Conservation (phyloP, 805 yeast species). For the Candida anglica region DNA sequence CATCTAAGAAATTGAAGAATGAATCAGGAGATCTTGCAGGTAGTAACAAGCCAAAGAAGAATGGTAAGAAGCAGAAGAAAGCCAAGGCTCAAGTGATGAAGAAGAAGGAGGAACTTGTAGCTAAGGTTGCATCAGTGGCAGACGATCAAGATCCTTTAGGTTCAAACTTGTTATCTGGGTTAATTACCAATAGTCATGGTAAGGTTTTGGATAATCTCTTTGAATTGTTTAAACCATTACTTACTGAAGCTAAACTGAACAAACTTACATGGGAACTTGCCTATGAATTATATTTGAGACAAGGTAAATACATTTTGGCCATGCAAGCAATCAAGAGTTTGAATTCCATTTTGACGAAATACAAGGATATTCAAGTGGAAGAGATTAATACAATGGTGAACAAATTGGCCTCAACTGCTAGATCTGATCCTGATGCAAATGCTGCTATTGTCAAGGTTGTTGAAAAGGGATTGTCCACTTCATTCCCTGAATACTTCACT, state of each 20-base stretch:
- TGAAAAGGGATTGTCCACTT: conserved; percentile 29
- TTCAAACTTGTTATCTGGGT: conserved; percentile 29
- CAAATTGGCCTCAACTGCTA: conserved; percentile 25
- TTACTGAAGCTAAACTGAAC: conserved; percentile 38
- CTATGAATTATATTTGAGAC: conserved; percentile 32
- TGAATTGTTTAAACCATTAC: conserved; percentile 36
- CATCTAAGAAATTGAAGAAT: conserved; percentile 5
- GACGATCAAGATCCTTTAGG: conserved; percentile 64
- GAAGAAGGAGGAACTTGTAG: conserved; percentile 51
- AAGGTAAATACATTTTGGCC: conserved; percentile 44
- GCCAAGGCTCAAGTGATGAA: conserved; percentile 46
- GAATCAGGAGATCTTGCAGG: conserved; percentile 18
- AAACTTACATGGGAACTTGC: conserved; percentile 42
- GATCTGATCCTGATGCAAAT: conserved; percentile 34
- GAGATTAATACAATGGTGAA: conserved; percentile 28
- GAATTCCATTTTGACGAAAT: conserved; percentile 29
- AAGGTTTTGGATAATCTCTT: conserved; percentile 44
- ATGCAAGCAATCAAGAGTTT: conserved; percentile 43
- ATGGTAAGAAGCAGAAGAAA: conserved; percentile 51
- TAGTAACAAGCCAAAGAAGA: conserved; percentile 13
- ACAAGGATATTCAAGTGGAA: conserved; percentile 11
- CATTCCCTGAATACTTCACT: conserved; percentile 31
- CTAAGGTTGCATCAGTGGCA: conserved; percentile 38
- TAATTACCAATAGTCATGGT: conserved; percentile 19
- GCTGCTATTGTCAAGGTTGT: conserved; percentile 43